Evolutionary conservation across 1,139 yeast genomes (phyloP).

Genomic region (Kodamaea ohmeri): DNA sequence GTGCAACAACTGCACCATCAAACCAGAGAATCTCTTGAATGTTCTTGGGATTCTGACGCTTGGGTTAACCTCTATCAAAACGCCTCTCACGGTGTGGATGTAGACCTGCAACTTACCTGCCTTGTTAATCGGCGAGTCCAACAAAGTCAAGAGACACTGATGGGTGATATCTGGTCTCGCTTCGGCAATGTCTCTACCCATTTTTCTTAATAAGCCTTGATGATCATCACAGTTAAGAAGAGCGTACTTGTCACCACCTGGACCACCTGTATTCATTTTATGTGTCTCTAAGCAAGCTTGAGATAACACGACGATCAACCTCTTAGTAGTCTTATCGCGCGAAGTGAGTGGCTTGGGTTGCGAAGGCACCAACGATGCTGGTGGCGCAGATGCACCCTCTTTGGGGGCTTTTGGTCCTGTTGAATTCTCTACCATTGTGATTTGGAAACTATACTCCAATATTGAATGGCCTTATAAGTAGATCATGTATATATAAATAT

Average conservation of each 20-base stretch:
- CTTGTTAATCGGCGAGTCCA: conserved; percentile 95
- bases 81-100: conserved; percentile 93
- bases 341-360: conserved; percentile 81
- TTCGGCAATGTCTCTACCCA: conserved; percentile 96
- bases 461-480: conserved; percentile 5
- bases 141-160: conserved; percentile 84
- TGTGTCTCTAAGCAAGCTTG: conserved; percentile 96
- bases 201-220: conserved; percentile 89
- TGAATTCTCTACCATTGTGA: conserved; percentile 5
- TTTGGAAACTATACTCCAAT: conserved; percentile 4
- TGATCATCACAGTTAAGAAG: conserved; percentile 96
- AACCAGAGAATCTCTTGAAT: conserved; percentile 93
- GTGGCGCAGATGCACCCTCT: conserved; percentile 41
- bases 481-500: conserved; percentile 7
- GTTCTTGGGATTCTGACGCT: conserved; percentile 97
- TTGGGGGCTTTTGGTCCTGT: conserved; percentile 20
- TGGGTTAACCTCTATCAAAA: conserved; percentile 92
- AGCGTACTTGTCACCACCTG: conserved; percentile 91
- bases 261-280: conserved; percentile 69
- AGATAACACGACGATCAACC: conserved; percentile 87
- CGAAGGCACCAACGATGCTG: conserved; percentile 76
- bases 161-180: conserved; percentile 98
- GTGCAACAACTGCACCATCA: conserved; percentile 94
- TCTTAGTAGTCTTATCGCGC: conserved; percentile 75
- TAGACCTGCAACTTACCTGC: conserved; percentile 96